These are phyloP conservation scores for Alternaria gansuensis DNA, from an alignment of 2,329 filamentous ascomycete species.

Conservation along the genomic window DNA sequence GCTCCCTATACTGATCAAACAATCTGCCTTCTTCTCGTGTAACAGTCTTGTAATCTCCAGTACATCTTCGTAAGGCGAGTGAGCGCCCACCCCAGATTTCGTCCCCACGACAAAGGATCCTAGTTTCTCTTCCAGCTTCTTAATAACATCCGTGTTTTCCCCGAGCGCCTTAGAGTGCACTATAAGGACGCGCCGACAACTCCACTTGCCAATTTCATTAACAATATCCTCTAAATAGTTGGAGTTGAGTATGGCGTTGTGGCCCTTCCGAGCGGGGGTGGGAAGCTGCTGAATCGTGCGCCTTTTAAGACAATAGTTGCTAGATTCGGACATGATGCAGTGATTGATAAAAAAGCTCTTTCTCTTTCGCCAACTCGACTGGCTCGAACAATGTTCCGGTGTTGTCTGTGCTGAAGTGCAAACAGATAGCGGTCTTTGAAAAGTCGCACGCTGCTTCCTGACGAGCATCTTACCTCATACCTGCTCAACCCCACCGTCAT, in stretches of 20 bases:
- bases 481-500: slow-evolving; percentile 5
- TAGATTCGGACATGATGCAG: slow-evolving; percentile 14
- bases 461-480: slow-evolving; percentile 24
- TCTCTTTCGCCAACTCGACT: not conserved
- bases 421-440: not conserved
- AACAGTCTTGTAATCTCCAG: slow-evolving; percentile 31
- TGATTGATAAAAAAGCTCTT: not conserved
- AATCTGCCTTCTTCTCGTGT: slow-evolving; percentile 30
- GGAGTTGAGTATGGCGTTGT: slow-evolving; percentile 32
- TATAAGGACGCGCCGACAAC: slow-evolving; percentile 27
- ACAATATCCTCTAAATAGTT: slow-evolving; percentile 30
- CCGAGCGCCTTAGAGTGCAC: slow-evolving; percentile 36
- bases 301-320: slow-evolving; percentile 15
- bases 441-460: slow-evolving; percentile 5
- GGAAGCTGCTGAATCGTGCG: slow-evolving; percentile 35
- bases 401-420: not conserved
- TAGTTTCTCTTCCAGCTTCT: slow-evolving; percentile 27
- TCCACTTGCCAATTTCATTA: slow-evolving; percentile 27
- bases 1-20: slow-evolving; percentile 35
- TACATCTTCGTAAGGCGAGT: slow-evolving; percentile 38
- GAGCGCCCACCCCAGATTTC: slow-evolving; percentile 34
- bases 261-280: slow-evolving; percentile 23
- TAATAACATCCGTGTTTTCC: slow-evolving; percentile 28
- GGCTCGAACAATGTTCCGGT: not conserved
- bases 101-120: slow-evolving; percentile 28